Evolutionary conservation across 169 alveolate genomes (phyloP), one percentile per base, ranked within the genome.

Genomic region (Eimeria necatrix): DNA sequence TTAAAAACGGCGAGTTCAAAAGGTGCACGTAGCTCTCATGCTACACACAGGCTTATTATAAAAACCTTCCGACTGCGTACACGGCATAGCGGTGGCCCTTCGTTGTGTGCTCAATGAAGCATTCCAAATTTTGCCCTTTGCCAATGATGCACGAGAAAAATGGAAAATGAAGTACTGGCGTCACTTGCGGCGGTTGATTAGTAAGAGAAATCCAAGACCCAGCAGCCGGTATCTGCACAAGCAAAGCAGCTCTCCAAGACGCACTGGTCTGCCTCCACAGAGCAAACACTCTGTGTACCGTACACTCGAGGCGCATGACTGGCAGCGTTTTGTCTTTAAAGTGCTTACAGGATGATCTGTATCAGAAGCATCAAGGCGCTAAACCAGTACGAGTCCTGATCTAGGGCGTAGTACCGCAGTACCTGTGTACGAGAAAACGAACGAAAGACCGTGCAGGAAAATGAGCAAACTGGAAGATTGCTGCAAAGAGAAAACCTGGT

Each of bases 361-460:
- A 60, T 18, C 18, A 85, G n/a, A 26, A 85, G 76, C 61, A 85
- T 60, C 51, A 85, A 59, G 48, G 92, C 80, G 20, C 73, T 49
- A 46, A 85, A 85, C 92, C 92, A 85, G 76, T 59, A 85, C 41
- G 92, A 59, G 92, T 85, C 92, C 1, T 78, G 60, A 20, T 85
- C 51, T 60, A 85, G 18, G 14, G 92, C 92, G 49, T 85, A 85
- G 92, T 85, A 85, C 46, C 60, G 92, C 80, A 85, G 24, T 5
- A 85, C 92, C 92, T 85, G 80, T 46, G 20, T 2, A 59, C 46
- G 24, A 46, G 20, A 4, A 0, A 3, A n/a, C 18, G 64, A 3
- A 20, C 20, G 64, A 48, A 20, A 32, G 48, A 20, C 46, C 22
- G 22, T 20, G 48, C 64, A 4, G 18, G 22, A 20, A 20, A 74